phyloP scores from a whole-genome alignment of 352 stramenopile species.

The Phytophthora palmivora region DNA sequence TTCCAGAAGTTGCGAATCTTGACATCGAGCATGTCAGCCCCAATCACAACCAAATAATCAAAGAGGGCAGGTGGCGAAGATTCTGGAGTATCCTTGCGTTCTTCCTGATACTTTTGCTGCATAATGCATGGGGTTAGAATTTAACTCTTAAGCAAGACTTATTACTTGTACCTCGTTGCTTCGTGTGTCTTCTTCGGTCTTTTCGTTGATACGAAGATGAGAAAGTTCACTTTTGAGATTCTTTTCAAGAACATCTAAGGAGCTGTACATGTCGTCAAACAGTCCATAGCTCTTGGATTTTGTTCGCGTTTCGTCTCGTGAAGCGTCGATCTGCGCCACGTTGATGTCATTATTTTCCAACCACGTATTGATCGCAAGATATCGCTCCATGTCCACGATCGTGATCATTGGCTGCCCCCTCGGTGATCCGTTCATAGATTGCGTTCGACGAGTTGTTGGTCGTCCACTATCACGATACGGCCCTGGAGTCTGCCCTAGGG shows the following conservation, averaged over 20 bases:
- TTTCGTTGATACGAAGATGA: slow-evolving; percentile 17
- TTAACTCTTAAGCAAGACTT: neutral
- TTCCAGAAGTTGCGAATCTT: slow-evolving; percentile 53
- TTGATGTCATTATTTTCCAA: slow-evolving; percentile 51
- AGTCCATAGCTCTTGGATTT: slow-evolving; percentile 25
- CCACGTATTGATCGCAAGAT: slow-evolving; percentile 52
- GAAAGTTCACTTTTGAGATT: slow-evolving; percentile 46
- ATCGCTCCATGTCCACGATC: slow-evolving; percentile 52
- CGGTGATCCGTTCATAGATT: slow-evolving; percentile 12
- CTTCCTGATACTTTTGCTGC: slow-evolving; percentile 8
- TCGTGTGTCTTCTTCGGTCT: neutral
- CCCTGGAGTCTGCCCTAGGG: slow-evolving; percentile 2
- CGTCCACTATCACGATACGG: slow-evolving; percentile 20
- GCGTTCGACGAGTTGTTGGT: slow-evolving; percentile 3
- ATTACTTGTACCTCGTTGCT: slow-evolving; percentile 21
- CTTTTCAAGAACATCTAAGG: slow-evolving; percentile 50
- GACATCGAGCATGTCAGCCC: slow-evolving; percentile 53
- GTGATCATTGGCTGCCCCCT: slow-evolving; percentile 31
- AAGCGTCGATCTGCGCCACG: slow-evolving; percentile 24
- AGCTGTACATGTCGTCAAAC: slow-evolving; percentile 59
- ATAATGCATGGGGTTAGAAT: neutral
- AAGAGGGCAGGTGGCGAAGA: slow-evolving; percentile 31
- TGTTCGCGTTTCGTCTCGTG: neutral
- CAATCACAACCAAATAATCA: slow-evolving; percentile 60
- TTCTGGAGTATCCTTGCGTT: neutral